phyloP scores from a whole-genome alignment of 129 eudicot species.

The Cynara cardunculus region DNA sequence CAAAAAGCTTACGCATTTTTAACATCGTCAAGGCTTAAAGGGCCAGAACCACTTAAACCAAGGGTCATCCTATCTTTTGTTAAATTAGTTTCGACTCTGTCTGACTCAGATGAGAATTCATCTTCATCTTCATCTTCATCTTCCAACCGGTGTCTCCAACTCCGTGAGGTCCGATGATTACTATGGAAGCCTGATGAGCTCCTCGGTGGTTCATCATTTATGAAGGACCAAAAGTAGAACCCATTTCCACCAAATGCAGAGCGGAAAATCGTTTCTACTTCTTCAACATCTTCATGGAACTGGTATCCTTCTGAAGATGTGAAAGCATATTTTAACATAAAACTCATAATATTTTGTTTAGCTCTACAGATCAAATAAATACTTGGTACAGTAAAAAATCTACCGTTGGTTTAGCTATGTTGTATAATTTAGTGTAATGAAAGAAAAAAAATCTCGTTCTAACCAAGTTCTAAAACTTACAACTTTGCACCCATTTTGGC shows the following conservation, averaged over 20 bases:
- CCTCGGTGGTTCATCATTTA: slow-evolving; percentile 48
- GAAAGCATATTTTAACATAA: not conserved
- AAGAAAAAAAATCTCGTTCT: not conserved
- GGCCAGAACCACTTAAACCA: slow-evolving; percentile 85
- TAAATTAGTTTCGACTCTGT: slow-evolving; percentile 29
- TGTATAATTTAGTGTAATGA: not conserved
- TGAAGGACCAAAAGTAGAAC: slow-evolving; percentile 67
- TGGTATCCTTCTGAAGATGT: slow-evolving; percentile 52
- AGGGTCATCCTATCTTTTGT: slow-evolving; percentile 62
- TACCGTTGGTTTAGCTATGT: not conserved
- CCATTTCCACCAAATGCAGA: slow-evolving; percentile 67
- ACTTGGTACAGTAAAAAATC: not conserved
- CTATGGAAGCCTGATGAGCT: slow-evolving; percentile 51
- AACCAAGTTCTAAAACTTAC: not conserved
- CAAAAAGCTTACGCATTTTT: slow-evolving; percentile 67
- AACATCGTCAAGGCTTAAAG: slow-evolving; percentile 73
- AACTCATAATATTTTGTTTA: not conserved
- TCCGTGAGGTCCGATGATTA: slow-evolving; percentile 37
- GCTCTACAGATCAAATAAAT: not conserved
- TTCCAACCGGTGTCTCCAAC: slow-evolving; percentile 40
- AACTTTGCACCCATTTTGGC: not conserved
- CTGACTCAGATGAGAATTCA: slow-evolving; percentile 45
- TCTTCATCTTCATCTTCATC: slow-evolving; percentile 55
- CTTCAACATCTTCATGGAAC: slow-evolving; percentile 62
- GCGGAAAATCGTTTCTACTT: slow-evolving; percentile 60